Percentiles rank a stretch among this genome's conserved stretches.
Evolutionary conservation across 768 basidiomycete species (phyloP).

Genomic region (Chalciporus sphaerocephalus): DNA sequence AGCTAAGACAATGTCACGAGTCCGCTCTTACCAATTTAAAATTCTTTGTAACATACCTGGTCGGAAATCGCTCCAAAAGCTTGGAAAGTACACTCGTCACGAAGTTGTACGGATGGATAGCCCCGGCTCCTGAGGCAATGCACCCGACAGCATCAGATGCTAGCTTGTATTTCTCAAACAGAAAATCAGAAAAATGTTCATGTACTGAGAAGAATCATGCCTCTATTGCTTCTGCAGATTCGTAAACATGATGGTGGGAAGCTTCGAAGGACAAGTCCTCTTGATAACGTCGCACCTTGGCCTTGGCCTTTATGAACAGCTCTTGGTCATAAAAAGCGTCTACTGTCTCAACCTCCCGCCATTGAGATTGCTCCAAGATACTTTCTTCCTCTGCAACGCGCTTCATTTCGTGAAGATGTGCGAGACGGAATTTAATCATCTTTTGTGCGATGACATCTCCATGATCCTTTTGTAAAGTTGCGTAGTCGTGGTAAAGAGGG

Average conservation of each 20-base stretch:
- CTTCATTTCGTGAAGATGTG: slow-evolving; percentile 50
- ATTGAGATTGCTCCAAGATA: slow-evolving; percentile 50
- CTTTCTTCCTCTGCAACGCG: slow-evolving; percentile 50
- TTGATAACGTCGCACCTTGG: slow-evolving; percentile 41
- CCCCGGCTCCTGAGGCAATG: slow-evolving; percentile 52
- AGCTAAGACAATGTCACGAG: slow-evolving; percentile 34
- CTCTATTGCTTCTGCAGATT: slow-evolving; percentile 31
- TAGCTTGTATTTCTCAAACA: slow-evolving; percentile 44
- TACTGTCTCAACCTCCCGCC: slow-evolving; percentile 52
- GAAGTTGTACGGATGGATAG: slow-evolving; percentile 66
- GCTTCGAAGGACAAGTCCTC: slow-evolving; percentile 50
- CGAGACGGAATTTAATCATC: slow-evolving; percentile 57
- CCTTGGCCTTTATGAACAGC: slow-evolving; percentile 41
- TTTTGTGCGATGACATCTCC: slow-evolving; percentile 46
- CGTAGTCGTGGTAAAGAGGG: slow-evolving; percentile 56
- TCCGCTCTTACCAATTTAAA: background rate
- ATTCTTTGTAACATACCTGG: slow-evolving; percentile 36
- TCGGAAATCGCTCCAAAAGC: slow-evolving; percentile 43
- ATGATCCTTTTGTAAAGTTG: slow-evolving; percentile 39
- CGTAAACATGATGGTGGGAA: slow-evolving; percentile 28
- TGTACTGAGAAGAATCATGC: slow-evolving; percentile 13
- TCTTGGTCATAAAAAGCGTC: slow-evolving; percentile 50
- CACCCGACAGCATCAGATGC: slow-evolving; percentile 44
- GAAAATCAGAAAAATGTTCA: background rate
- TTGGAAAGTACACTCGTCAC: slow-evolving; percentile 59